Base-by-base conservation (phyloP, 2,329 filamentous ascomycete species). In the Cucurbitaria berberidis region DNA sequence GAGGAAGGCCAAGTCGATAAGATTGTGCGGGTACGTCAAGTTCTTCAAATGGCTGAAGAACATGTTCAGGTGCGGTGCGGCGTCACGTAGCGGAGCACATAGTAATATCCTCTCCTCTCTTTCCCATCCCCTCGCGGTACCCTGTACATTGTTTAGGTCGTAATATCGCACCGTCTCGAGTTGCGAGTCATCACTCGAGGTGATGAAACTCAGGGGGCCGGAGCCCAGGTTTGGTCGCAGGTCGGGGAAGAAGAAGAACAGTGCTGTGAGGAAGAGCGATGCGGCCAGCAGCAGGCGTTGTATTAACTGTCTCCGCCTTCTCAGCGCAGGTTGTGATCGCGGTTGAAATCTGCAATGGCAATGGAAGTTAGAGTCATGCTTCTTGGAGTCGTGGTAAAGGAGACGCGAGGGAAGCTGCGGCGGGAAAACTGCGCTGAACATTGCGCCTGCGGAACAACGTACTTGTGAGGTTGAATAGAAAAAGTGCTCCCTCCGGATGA, bases 31-130 rank as follows among this genome's bases (percentile, higher is more conserved):
- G 71, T 99, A 99, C 16, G 95, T 99, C 63, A 99, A 89, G 77
- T 99, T 99, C 64, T 87, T 88, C 53, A 99, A 82, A 73, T 99
- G 96, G n/a, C 89, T 89, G 78, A 99, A 99, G 84, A 99, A 98
- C 93, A 99, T 98, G 57, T 89, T 86, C 43, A 99, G 79, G 81
- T 99, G 95, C 22, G 90, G 84, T 69, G 96, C 88, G 40, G 95
- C 95, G 76, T 99, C 96, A 76, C 95, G 86, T 49, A 99, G 84
- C 39, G 95, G 95, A 15, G 96, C 95, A 76, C 95, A 98, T 52
- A 99, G 84, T 27, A 99, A 82, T 63, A 99, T 96, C 60, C 95
- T 87, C 78, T 99, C 95, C 74, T 96, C 95, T 54, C 92, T 85
- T 76, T 98, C 93, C 95, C 95, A 99, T 5, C 95, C 96, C 61